Evolutionary conservation across 148 eudicot species (phyloP), one percentile per base, ranked within the genome.

Genomic region (Gaultheria prostrata): DNA sequence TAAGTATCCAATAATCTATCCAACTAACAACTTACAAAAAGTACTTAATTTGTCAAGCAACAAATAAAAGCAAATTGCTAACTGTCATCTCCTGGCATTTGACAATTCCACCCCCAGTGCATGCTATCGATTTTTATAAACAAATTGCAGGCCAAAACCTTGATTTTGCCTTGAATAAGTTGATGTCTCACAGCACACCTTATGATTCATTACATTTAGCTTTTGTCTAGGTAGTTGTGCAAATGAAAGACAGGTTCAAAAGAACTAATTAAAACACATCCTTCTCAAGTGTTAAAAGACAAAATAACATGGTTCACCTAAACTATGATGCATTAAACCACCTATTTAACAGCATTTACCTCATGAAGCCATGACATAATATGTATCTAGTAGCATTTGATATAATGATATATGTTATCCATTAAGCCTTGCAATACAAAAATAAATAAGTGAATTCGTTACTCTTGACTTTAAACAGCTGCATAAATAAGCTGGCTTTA

Each of bases 141-240:
- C 18, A 51, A 11, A 53, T 28, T 15, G 28, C 65, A 2, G 15
- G 35, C 26, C 18, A 0, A 78, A 78, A 2, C 50, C 61, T 32
- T 30, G 59, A 77, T 77, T 2, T 48, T 77, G 78, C 59, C 48
- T 50, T 46, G 20, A 50, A 77, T 77, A 77, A 46, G 10, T 77
- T 77, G 20, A 49, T 49, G 30, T 26, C 18, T 13, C 15, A 76
- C 43, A 1, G 26, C 33, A 49, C 54, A 46, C 15, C 35, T 76
- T 26, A 39, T n/a, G 17, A 26, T 77, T 49, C 20, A 24, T 49
- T 26, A 78, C 32, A 67, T 78, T 14, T 10, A 53, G 28, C 9
- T 39, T 30, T 39, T 15, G 0, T 21, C 46, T 18, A 78, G 67
- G 14, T 53, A 78, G n/a, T 78, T 78, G 26, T 11, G 26, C 45